A percentile compares a stretch with the other conserved stretches of the same genome.
These are phyloP conservation scores for Gymnopus androsaceus DNA, from an alignment of 1,284 basidiomycete species.

Conservation along the genomic window DNA sequence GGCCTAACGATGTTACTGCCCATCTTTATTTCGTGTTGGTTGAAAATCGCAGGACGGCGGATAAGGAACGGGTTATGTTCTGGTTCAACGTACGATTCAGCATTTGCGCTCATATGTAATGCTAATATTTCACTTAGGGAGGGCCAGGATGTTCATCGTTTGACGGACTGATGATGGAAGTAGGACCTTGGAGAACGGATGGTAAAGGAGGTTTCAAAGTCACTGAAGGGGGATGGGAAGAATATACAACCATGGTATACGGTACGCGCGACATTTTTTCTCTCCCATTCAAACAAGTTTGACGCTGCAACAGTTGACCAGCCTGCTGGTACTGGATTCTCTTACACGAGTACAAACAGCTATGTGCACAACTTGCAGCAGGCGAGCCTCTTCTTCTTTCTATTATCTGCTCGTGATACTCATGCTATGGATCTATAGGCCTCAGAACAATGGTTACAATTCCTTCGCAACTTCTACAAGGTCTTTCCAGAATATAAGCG, in stretches of 20 bases:
- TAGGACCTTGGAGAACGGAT: constrained; percentile 89
- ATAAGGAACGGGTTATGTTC: constrained; percentile 87
- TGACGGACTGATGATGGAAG: constrained; percentile 97
- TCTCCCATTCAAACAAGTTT: constrained; percentile 10
- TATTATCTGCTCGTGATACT: constrained; percentile 5
- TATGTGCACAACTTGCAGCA: constrained; percentile 82
- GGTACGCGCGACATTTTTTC: constrained; percentile 49
- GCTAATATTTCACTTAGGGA: no score
- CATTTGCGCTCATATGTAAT: neutral
- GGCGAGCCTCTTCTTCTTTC: constrained; percentile 39
- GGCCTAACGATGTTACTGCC: constrained; percentile 62
- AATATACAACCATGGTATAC: constrained; percentile 96
- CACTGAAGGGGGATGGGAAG: constrained; percentile 94
- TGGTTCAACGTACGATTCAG: constrained; percentile 86
- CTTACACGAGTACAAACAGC: constrained; percentile 83
- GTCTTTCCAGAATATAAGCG: constrained; percentile 88
- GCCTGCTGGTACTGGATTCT: constrained; percentile 94
- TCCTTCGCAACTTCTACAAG: constrained; percentile 84
- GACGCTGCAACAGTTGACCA: constrained; percentile 75
- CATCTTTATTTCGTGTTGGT: constrained; percentile 91
- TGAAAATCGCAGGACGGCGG: constrained; percentile 84
- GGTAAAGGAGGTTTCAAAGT: constrained; percentile 78
- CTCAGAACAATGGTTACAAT: constrained; percentile 78
- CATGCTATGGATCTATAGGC: constrained; percentile 49
- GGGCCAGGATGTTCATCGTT: constrained; percentile 97